Conservation (phyloP, 176 grass and related monocot species). For the Coix lacrymajobi region DNA sequence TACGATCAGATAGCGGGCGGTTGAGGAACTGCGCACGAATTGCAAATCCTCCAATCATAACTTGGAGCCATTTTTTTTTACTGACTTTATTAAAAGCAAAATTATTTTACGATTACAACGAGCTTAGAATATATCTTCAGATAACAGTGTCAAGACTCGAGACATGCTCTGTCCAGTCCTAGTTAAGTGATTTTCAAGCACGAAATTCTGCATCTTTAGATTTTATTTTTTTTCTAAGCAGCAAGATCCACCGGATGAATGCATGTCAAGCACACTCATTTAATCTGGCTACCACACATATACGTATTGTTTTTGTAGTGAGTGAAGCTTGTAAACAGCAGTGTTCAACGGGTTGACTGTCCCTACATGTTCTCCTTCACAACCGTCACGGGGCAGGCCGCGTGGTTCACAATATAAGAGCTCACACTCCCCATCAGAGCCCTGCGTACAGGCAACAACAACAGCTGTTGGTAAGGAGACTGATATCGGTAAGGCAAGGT, state of each 20-base stretch:
- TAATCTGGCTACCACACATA: not conserved
- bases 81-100: not conserved
- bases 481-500: not conserved
- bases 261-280: slow-evolving; percentile 3
- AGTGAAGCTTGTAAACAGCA: not conserved
- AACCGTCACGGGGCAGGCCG: slow-evolving; percentile 61
- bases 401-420: slow-evolving; percentile 48
- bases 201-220: not conserved
- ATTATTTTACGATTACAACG: not conserved
- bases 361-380: slow-evolving; percentile 53
- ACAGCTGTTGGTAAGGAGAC: not conserved
- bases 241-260: not conserved
- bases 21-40: not conserved
- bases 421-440: slow-evolving; percentile 79
- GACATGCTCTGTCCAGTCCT: not conserved
- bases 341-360: not conserved
- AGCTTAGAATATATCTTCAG: not conserved
- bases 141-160: not conserved
- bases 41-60: too few species aligned
- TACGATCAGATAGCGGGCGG: not conserved
- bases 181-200: not conserved
- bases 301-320: not conserved
- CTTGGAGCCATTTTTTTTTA: not conserved
- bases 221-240: not conserved
- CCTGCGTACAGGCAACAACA: slow-evolving; percentile 31